Evolutionary conservation across 1,284 basidiomycete species (phyloP), one percentile per base, ranked within the genome.

Genomic region (Marasmius tenuissimus): DNA sequence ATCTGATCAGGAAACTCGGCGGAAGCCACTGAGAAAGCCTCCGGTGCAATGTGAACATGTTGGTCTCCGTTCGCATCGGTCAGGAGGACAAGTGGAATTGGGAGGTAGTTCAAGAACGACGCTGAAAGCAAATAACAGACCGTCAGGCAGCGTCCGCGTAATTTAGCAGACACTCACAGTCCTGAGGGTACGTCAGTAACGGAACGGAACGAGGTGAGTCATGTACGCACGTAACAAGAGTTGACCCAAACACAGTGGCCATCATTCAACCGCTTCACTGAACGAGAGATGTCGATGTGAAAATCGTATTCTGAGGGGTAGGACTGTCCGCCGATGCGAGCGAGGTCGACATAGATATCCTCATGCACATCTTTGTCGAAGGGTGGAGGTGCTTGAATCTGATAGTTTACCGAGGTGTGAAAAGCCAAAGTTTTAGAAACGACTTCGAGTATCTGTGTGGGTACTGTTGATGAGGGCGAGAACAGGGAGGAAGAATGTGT

Each of bases 1-100:
- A 86, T 76, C 61, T 83, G 78, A 60, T 83, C 81, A 18, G 75
- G 71, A 61, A 88, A 87, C 22, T 57, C 55, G 18, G 37, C 20
- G 9, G 55, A 57, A n/a, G 55, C 38, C 9, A 57, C 55, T 40
- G 20, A 45, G 38, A 45, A 57, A 6, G 55, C 55, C 22, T 57
- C 55, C 5, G 55, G 55, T 18, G 55, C 55, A 11, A 57, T 57
- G 38, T 40, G 16, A 39, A 49, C 53, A 18, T 18, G 22, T 37
- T 61, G 60, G 27, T 37, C 38, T 10, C 60, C 60, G 18, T 50
- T 22, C 34, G 11, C 18, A n/a, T 61, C 60, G 27, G 60, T 61
- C 14, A 61, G 47, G 16, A 57, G 56, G 16, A 61, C 60, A 12
- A 61, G 27, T 14, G 60, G 60, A 50, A 61, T 20, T 16, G 60